Evolutionary conservation across 2,329 filamentous ascomycete genomes (phyloP).

Genomic region (Penicillium sp.): DNA sequence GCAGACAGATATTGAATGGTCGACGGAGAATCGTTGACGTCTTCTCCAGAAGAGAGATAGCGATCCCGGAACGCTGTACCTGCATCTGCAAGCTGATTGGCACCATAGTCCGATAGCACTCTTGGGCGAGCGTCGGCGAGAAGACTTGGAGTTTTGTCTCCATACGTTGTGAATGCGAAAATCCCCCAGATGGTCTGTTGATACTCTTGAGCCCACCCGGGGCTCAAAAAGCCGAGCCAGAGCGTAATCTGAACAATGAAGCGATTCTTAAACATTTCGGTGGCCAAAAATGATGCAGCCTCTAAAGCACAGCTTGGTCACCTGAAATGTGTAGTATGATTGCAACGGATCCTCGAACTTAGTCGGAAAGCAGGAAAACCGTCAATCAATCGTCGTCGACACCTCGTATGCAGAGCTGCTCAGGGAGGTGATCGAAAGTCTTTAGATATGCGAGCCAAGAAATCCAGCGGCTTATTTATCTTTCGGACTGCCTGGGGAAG

Average conservation of each 20-base stretch:
- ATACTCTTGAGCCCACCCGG: conserved; percentile 23
- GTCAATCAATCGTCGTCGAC: too few species aligned
- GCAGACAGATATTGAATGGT: conserved; percentile 43
- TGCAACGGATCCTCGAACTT: too few species aligned
- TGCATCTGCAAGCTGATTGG: conserved; percentile 47
- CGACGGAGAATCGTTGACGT: conserved; percentile 22
- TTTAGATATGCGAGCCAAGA: too few species aligned
- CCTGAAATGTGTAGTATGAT: too few species aligned
- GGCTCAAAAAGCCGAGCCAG: conserved; percentile 11
- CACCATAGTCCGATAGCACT: conserved; percentile 49
- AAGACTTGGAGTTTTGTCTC: conserved; percentile 49
- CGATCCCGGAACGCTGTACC: conserved; percentile 49
- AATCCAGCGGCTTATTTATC: too few species aligned
- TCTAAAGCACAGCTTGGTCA: too few species aligned
- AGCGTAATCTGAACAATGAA: conserved; percentile 10
- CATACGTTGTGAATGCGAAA: conserved; percentile 50
- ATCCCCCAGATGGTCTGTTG: conserved; percentile 41
- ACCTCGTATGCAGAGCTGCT: too few species aligned
- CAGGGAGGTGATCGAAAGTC: too few species aligned
- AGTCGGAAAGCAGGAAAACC: too few species aligned
- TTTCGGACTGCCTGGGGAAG: too few species aligned
- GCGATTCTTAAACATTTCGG: conserved; percentile 9
- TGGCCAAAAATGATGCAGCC: neutral
- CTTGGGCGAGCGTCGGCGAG: conserved; percentile 26
- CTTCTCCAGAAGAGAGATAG: conserved; percentile 41